Evolutionary conservation across 345 rosid species (phyloP), one percentile per base, ranked within the genome.

Genomic region (Hibiscus tridactylites): DNA sequence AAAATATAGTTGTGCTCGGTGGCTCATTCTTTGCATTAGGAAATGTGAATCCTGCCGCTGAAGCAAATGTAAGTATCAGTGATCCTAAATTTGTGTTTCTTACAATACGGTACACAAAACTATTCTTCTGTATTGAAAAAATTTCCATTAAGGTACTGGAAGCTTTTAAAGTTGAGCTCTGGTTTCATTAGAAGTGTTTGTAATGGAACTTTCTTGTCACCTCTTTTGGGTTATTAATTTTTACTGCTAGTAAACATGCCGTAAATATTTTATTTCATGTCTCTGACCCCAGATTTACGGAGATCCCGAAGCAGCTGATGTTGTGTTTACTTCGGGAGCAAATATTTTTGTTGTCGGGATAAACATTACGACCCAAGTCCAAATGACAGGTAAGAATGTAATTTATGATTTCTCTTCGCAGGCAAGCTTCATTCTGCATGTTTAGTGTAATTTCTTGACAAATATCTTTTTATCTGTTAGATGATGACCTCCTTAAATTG

Each of bases 231-330:
- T 26, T 47, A 26, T 66, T 44, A 13, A 3, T 47, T 66, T 2
- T 47, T 47, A 47, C 4, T 47, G 4, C 10, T 44, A 11, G 53
- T 21, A 44, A 19, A 65, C 35, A 12, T 42, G 54, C 17, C 53
- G 9, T 21, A 5, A 44, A 19, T 21, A 16, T 65, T 2, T 42
- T 65, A 21, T 21, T 42, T 12, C 26, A 44, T 73, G 61, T 60
- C 56, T 53, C 19, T 33, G 74, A 53, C 72, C 19, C 52, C 85
- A 95, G 99, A 90, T 95, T 64, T 86, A 88, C 71, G 92, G 96
- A 75, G 99, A 95, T 73, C 97, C 99, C 21, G 97, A 95, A 81
- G 99, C 99, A 46, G 99, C 99, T 39, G 99, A 95, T 82, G 71
- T 90, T 16, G 97, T 95, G 81, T 90, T 95, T 70, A 95, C 99